phyloP scores from a whole-genome alignment of 2,329 filamentous ascomycete genomes.

The Sclerotinia glacialis region DNA sequence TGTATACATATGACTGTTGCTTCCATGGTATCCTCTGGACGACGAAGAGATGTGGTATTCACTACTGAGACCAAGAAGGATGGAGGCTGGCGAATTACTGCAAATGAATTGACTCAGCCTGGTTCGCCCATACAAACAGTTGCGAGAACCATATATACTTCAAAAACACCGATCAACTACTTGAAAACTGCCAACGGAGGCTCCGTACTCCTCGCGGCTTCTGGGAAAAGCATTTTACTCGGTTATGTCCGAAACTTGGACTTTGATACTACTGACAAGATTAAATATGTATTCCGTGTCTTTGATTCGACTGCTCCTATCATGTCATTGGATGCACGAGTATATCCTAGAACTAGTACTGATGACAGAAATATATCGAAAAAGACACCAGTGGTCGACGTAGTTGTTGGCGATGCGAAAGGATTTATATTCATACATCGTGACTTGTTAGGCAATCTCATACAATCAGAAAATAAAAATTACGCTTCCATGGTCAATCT shows the following conservation, averaged over 20 bases:
- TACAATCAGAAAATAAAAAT: conserved; percentile 43
- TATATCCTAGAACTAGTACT: conserved; percentile 35
- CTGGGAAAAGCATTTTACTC: conserved; percentile 56
- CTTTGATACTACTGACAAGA: conserved; percentile 42
- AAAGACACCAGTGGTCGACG: conserved; percentile 54
- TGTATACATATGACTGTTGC: conserved; percentile 40
- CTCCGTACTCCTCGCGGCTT: conserved; percentile 55
- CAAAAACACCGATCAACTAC: conserved; percentile 44
- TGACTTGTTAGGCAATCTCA: conserved; percentile 60
- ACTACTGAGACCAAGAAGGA: conserved; percentile 38
- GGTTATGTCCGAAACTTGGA: conserved; percentile 48
- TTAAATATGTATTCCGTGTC: conserved; percentile 56
- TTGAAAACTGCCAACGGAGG: conserved; percentile 54
- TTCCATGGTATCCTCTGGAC: conserved; percentile 38
- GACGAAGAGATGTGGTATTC: conserved; percentile 40
- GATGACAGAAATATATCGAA: conserved; percentile 36
- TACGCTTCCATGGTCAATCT: conserved; percentile 37
- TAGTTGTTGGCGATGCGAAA: conserved; percentile 72
- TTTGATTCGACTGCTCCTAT: conserved; percentile 62
- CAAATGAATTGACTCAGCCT: conserved; percentile 39
- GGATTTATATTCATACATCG: conserved; percentile 81
- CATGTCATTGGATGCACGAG: conserved; percentile 63
- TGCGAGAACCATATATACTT: conserved; percentile 44
- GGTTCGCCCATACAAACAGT: conserved; percentile 35
- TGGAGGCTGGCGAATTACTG: conserved; percentile 39